These are phyloP conservation scores for Sutorius eximius DNA, from an alignment of 1,284 basidiomycete species.

Conservation along the genomic window DNA sequence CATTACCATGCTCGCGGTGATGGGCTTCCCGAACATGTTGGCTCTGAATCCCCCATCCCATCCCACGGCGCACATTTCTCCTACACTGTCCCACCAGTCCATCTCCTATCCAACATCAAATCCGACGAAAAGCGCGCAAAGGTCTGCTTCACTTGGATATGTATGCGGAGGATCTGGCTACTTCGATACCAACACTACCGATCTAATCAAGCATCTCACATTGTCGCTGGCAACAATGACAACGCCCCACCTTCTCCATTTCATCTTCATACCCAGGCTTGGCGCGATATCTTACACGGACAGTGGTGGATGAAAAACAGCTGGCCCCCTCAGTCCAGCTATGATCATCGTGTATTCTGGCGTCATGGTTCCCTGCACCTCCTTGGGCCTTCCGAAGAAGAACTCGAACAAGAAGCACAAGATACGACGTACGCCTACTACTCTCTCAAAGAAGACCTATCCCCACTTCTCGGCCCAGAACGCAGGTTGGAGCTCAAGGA, in stretches of 20 bases:
- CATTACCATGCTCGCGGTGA: background rate
- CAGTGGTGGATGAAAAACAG: background rate
- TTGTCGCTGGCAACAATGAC: background rate
- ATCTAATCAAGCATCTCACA: too few species aligned
- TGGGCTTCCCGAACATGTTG: background rate
- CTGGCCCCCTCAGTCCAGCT: background rate
- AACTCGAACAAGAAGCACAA: background rate
- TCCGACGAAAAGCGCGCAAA: background rate
- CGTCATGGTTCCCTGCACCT: background rate
- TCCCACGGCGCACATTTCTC: background rate
- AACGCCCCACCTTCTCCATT: slow-evolving; percentile 1
- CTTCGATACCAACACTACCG: background rate
- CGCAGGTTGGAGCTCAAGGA: background rate
- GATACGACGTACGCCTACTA: background rate
- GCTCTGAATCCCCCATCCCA: background rate
- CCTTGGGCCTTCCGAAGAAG: background rate
- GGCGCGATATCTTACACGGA: background rate
- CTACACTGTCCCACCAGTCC: background rate
- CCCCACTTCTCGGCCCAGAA: background rate
- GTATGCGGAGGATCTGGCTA: background rate
- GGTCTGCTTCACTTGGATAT: background rate
- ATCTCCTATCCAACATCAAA: background rate
- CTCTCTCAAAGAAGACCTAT: too few species aligned
- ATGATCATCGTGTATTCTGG: slow-evolving; percentile 4
- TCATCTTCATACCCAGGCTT: slow-evolving; percentile 4